These are phyloP conservation scores for Aegilops umbellulata DNA, from an alignment of 176 grass and related monocot genomes.

Conservation along the genomic window DNA sequence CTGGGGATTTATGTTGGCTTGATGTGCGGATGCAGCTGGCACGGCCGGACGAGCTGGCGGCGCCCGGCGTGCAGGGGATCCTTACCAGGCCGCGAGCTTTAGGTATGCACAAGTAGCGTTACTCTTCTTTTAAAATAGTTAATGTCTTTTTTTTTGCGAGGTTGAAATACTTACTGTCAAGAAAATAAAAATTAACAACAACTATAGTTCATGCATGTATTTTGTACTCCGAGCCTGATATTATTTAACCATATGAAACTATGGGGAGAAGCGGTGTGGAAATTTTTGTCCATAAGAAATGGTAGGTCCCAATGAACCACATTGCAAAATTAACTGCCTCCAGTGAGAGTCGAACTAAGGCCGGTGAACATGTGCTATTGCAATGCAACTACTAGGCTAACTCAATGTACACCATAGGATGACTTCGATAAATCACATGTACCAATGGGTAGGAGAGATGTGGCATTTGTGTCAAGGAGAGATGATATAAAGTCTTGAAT, in stretches of 20 bases:
- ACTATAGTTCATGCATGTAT: too few relatives aligned
- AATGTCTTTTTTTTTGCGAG: too few relatives aligned
- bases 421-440: too few relatives aligned
- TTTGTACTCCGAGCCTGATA: too few relatives aligned
- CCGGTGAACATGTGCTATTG: background rate
- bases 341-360: background rate
- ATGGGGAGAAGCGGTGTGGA: background rate
- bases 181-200: too few relatives aligned
- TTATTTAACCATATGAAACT: background rate
- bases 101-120: background rate
- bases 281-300: background rate
- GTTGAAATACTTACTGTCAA: too few relatives aligned
- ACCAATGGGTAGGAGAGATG: too few relatives aligned
- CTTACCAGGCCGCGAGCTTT: background rate
- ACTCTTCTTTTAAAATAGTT: too few relatives aligned
- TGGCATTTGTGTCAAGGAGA: too few relatives aligned
- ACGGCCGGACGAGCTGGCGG: background rate
- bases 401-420: too few relatives aligned
- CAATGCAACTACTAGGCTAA: background rate
- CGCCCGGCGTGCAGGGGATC: background rate
- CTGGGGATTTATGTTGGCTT: background rate
- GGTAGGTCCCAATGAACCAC: background rate
- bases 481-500: too few relatives aligned
- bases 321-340: background rate
- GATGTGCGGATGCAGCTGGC: background rate